Evolutionary conservation across 495 filamentous ascomycete genomes (phyloP), one percentile per base, ranked within the genome.

Genomic region (Articulospora tetracladia): DNA sequence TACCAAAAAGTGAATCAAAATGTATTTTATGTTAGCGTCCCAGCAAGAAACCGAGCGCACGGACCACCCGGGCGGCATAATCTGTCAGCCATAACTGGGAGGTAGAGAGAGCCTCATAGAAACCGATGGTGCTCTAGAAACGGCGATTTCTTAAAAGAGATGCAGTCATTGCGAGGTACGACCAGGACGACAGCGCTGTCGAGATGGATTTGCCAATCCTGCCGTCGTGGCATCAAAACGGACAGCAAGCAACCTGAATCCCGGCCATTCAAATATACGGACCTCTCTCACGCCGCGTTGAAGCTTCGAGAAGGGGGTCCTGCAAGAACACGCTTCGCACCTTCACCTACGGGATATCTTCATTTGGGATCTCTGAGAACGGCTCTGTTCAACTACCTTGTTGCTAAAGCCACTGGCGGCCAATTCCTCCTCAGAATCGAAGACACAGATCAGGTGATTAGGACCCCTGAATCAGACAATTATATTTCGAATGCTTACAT

Each of bases 291-390:
- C 39, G 55, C 65, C 20, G 49, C 62, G 4, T 24, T 30, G 12
- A 17, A 58, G 51, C 75, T 84, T 27, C 88, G 89, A 50, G 71
- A 79, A 8, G 69, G 65, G 0, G 66, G 64, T 1, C 92, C 94
- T 47, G 92, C 89, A 26, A 81, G 94, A 58, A 97, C 94, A 24
- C 87, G 94, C 48, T 98, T 98, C 74, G 94, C 94, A 1, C 94
- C 94, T 17, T 97, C 93, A 2, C 94, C 94, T 1, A 98, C 94
- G 8, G 94, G 94, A 19, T 90, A 91, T 71, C 79, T 98, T 19
- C 94, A 98, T 73, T 80, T 98, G 32, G 94, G 94, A 30, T 94
- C 91, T 11, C 72, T 98, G 53, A 79, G 94, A 60, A 98, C 94
- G 1, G 95, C 95, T 0, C 71, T 98, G 20, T 98, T 87, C 79